Evolutionary conservation across 2,329 filamentous ascomycete genomes (phyloP).

Genomic region (Penicillium griseofulvum): DNA sequence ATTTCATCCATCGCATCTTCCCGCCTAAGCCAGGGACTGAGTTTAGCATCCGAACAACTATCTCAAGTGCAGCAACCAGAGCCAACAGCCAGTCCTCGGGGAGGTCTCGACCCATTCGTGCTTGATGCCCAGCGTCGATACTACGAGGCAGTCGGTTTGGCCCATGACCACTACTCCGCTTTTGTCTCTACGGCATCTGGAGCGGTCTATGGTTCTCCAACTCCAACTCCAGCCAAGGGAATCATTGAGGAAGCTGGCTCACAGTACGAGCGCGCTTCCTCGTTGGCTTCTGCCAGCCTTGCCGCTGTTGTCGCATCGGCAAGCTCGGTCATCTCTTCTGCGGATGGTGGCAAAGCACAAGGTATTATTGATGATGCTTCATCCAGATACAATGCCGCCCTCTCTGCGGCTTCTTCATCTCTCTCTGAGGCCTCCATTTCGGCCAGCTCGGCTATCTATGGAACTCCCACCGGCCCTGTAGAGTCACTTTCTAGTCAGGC

Average conservation of each 20-base stretch:
- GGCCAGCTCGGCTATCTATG: slow-evolving; percentile 47
- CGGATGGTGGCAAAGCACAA: slow-evolving; percentile 36
- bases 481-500: slow-evolving; percentile 55
- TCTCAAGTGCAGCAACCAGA: slow-evolving; percentile 65
- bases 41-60: slow-evolving; percentile 69
- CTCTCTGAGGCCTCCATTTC: slow-evolving; percentile 39
- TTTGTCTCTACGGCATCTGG: slow-evolving; percentile 71
- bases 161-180: slow-evolving; percentile 74
- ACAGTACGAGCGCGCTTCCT: slow-evolving; percentile 37
- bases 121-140: slow-evolving; percentile 66
- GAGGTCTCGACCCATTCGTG: slow-evolving; percentile 53
- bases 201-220: slow-evolving; percentile 64
- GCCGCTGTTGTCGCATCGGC: slow-evolving; percentile 42
- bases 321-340: slow-evolving; percentile 36
- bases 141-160: slow-evolving; percentile 73
- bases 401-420: slow-evolving; percentile 45
- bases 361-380: slow-evolving; percentile 45
- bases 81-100: slow-evolving; percentile 55
- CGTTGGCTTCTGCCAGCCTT: slow-evolving; percentile 42
- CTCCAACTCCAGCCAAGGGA: slow-evolving; percentile 38
- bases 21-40: slow-evolving; percentile 67
- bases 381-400: slow-evolving; percentile 45
- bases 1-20: slow-evolving; percentile 68
- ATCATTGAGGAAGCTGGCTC: slow-evolving; percentile 36
- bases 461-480: slow-evolving; percentile 41